phyloP scores from a whole-genome alignment of 345 rosid species.

The Salix koriyanagi region DNA sequence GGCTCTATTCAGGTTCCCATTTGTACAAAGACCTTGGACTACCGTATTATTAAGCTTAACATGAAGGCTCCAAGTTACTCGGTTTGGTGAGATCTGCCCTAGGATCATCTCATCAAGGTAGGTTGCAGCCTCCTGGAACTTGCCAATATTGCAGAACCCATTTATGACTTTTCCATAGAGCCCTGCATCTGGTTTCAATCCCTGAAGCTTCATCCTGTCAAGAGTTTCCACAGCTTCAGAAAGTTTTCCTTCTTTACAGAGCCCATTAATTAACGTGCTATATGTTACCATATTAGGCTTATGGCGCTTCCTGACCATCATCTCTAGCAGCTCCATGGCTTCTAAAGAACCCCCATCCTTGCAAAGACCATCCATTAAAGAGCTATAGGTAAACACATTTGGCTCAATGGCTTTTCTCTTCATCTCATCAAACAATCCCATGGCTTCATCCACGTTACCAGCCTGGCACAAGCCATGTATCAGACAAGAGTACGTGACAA shows the following conservation, averaged over 20 bases:
- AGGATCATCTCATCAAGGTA: conserved; percentile 83
- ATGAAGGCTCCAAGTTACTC: conserved; percentile 72
- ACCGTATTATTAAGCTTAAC: conserved; percentile 59
- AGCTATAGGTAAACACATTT: conserved; percentile 78
- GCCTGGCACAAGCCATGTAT: conserved; percentile 70
- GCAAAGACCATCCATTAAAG: conserved; percentile 85
- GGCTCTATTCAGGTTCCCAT: conserved; percentile 43
- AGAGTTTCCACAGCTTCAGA: conserved; percentile 64
- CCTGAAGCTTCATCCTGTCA: conserved; percentile 90
- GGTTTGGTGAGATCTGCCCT: conserved; percentile 53
- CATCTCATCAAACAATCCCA: conserved; percentile 69
- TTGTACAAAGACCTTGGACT: conserved; percentile 53
- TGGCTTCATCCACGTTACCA: conserved; percentile 51
- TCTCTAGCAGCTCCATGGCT: conserved; percentile 61
- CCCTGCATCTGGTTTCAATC: conserved; percentile 81
- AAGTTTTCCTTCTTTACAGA: conserved; percentile 68
- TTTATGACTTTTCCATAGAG: conserved; percentile 65
- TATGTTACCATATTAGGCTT: conserved; percentile 69
- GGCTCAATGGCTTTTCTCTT: conserved; percentile 60
- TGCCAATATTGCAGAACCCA: conserved; percentile 48
- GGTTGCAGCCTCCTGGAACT: conserved; percentile 76
- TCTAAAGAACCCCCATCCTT: conserved; percentile 51
- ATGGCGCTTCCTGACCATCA: conserved; percentile 52
- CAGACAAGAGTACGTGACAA: conserved; percentile 75
- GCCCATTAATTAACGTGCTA: conserved; percentile 63